Evolutionary conservation across 768 basidiomycete genomes (phyloP), one percentile per base, ranked within the genome.

Genomic region (Mrakia hoshinonis): DNA sequence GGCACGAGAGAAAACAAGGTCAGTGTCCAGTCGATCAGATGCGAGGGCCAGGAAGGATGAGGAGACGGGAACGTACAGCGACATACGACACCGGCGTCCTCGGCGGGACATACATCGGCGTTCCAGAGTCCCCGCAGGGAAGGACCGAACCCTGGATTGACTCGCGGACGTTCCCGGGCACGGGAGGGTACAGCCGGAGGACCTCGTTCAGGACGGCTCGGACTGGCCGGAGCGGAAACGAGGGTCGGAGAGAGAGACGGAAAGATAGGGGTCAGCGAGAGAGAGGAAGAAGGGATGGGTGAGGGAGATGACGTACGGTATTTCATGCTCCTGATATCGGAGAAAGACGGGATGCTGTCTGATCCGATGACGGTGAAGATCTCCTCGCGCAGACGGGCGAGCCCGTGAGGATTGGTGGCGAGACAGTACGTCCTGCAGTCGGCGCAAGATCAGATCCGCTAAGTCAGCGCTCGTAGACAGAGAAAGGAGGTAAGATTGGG

Each of bases 151-250:
- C 70, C 5, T 58, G 66, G 61, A 76, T 67, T 2, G 76, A 76
- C 3, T 78, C 75, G 11, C 79, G 74, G 38, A 79, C 77, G 61
- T 77, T 79, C 39, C 20, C 79, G 9, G 89, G 89, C 0, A 91
- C 87, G 9, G 90, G 88, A 4, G 89, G 89, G 80, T 87, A 92
- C 1, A 92, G 80, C 22, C 90, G 83, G 29, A 92, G 82, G 0
- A 87, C 87, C 76, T 92, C 90, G 73, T 91, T 88, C 51, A 91
- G 84, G 47, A 90, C 87, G 85, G 76, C 69, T 61, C 70, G 68
- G 48, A 73, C 75, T 77, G 64, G 26, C 39, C 34, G 22, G 66
- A 15, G 38, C 15, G n/a, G n/a, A n/a, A n/a, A n/a, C n/a, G n/a
- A n/a, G n/a, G n/a, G 67, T 24, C 65, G 29, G 76, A 81, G 47